Percentiles rank a stretch among this genome's conserved stretches.
Conservation (phyloP, 1,284 basidiomycete genomes). For the Tilletia indica region DNA sequence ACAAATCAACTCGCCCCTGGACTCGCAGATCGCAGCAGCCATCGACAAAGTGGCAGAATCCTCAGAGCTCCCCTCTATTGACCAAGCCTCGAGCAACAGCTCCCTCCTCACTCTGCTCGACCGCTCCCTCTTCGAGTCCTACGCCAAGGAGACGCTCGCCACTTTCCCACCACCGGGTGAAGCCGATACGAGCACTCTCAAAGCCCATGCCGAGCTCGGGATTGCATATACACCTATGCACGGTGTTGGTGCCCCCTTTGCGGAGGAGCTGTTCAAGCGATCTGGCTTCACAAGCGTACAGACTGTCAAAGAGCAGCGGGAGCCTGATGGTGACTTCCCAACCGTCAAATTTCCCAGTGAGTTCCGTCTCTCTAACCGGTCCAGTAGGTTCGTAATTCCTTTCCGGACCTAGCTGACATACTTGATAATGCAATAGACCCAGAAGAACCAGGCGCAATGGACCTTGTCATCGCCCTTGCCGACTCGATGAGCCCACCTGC, state of each 20-base stretch:
- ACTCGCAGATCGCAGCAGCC: conserved; percentile 39
- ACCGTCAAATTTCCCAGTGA: conserved; percentile 46
- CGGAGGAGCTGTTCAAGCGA: conserved; percentile 21
- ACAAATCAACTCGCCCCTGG: conserved; percentile 49
- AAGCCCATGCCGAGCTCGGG: background rate
- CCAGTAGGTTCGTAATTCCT: background rate
- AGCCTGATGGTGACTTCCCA: conserved; percentile 45
- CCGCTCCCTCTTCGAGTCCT: conserved; percentile 35
- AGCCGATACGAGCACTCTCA: too few relatives aligned
- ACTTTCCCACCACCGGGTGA: background rate
- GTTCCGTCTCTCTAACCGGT: conserved; percentile 17
- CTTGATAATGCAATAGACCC: conserved; percentile 27
- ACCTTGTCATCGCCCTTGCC: conserved; percentile 43
- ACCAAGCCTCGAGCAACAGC: conserved; percentile 22
- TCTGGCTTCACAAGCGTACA: conserved; percentile 35
- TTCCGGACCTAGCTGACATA: too few relatives aligned
- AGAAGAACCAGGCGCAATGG: conserved; percentile 44
- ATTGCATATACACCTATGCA: conserved; percentile 47
- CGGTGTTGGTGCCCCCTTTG: conserved; percentile 39
- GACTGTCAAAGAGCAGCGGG: conserved; percentile 41
- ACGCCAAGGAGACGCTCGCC: conserved; percentile 31
- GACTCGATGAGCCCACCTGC: conserved; percentile 31
- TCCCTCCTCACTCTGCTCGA: conserved; percentile 27
- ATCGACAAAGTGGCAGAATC: conserved; percentile 33
- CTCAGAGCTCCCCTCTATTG: background rate